Evolutionary conservation across 495 filamentous ascomycete genomes (phyloP).

Genomic region (Penicillium paradoxum): DNA sequence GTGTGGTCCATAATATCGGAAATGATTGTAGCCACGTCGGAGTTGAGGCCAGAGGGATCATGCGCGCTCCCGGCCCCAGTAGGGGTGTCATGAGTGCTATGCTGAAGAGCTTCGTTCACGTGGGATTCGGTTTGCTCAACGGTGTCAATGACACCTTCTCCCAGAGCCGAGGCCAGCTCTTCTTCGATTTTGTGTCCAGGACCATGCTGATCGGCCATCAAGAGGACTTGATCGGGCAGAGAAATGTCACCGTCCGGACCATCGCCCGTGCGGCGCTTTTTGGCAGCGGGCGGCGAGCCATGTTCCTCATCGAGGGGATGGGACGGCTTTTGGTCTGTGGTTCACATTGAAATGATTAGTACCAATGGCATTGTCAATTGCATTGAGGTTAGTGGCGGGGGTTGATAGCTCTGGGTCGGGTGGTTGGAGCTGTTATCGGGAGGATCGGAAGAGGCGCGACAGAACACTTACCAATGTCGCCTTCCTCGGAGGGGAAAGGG

Average conservation of each 20-base stretch:
- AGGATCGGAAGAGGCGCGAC: neutral
- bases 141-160: constrained; percentile 27
- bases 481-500: constrained; percentile 28
- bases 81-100: constrained; percentile 14
- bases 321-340: constrained; percentile 27
- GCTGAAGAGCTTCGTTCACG: constrained; percentile 16
- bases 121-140: constrained; percentile 20
- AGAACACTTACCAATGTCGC: constrained; percentile 34
- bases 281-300: constrained; percentile 35
- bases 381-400: neutral
- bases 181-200: constrained; percentile 41
- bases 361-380: neutral
- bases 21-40: constrained; percentile 37
- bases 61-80: constrained; percentile 7
- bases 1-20: constrained; percentile 46
- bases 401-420: neutral
- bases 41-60: constrained; percentile 23
- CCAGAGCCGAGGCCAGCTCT: constrained; percentile 37
- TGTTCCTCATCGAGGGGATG: constrained; percentile 34
- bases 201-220: constrained; percentile 20
- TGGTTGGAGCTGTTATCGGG: constrained; percentile 3
- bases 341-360: neutral
- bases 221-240: constrained; percentile 13
- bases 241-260: constrained; percentile 23
- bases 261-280: constrained; percentile 40